Base-by-base conservation (phyloP, 768 basidiomycete species). In the Tylopilus vinaceipallidus region DNA sequence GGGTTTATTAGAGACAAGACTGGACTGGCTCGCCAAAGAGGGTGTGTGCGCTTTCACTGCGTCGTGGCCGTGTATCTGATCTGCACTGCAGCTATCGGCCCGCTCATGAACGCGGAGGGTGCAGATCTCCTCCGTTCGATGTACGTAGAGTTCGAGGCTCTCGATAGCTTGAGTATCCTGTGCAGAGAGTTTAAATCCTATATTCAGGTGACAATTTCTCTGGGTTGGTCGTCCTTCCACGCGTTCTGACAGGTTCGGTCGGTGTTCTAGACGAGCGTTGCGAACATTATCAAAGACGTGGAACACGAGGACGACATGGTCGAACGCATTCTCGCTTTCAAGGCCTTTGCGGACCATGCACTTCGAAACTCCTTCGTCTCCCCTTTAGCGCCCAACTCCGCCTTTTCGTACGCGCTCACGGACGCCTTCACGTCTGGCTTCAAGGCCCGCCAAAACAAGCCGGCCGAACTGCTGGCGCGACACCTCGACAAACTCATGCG, bases 381-480 rank as follows among this genome's bases (percentile, higher is more conserved):
- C 2, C 42, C 71, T 5, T 50, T 50, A n/a, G 68, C 64, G 11
- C 69, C 76, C 1, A 79, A 82, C 61, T 65, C 75, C 42, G 76
- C 81, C 5, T 89, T 89, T 62, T 56, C 72, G 4, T 86, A 90
- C 52, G 86, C 87, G 1, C 71, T 87, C 11, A 72, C 72, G 2
- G 86, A 90, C 47, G 86, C 86, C 1, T 94, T 95, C 67, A 67
- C 76, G 3, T 71, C 60, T 24, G 90, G 86, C 20, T 93, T 94
- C 73, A 84, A 84, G 64, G 75, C 79, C 2, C 80, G 86, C 36
- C 78, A 83, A 24, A 85, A 82, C 61, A 93, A 90, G 61, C 91
- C 92, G 7, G 92, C 94, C 0, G 93, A 95, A 68, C 84, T 93
- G 81, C 86, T 95, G 46, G 97, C 97, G 14, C 92, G 89, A 63